phyloP scores from a whole-genome alignment of 208 protist genomes.

The Phytomonas sp. region DNA sequence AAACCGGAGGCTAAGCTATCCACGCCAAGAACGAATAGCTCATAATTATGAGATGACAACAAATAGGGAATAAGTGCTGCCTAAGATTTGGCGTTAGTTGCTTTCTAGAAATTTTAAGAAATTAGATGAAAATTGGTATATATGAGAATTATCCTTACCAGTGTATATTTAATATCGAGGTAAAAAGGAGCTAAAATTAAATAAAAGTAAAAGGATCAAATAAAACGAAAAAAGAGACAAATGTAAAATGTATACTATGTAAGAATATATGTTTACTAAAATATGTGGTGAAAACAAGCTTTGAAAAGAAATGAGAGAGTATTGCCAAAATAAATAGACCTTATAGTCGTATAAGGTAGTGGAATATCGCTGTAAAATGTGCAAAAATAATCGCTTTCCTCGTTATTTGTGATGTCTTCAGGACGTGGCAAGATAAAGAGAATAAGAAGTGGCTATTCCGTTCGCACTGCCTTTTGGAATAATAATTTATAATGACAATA shows the following conservation, averaged over 20 bases:
- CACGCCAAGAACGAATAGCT: not conserved
- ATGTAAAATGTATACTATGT: slow-evolving; percentile 5
- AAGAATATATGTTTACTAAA: slow-evolving; percentile 12
- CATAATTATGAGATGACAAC: not conserved
- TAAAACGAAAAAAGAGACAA: slow-evolving; percentile 6
- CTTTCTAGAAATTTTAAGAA: not conserved
- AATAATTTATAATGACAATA: not conserved
- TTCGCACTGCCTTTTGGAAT: not conserved
- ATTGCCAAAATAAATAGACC: not conserved
- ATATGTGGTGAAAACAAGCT: slow-evolving; percentile 6
- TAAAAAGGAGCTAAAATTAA: slow-evolving; percentile 6
- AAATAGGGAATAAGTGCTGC: not conserved
- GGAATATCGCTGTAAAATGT: not conserved
- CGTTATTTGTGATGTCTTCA: not conserved
- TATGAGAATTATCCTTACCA: not conserved
- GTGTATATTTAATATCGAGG: not conserved
- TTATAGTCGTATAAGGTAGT: not conserved
- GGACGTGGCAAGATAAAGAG: not conserved
- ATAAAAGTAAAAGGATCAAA: slow-evolving; percentile 6
- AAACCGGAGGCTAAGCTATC: not conserved
- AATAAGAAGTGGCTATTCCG: not conserved
- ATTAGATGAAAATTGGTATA: not conserved
- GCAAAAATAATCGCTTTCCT: not conserved
- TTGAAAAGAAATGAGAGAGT: not conserved
- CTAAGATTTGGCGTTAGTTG: not conserved